Evolutionary conservation across 2,329 filamentous ascomycete species (phyloP), one percentile per base, ranked within the genome.

Genomic region (Pseudogymnoascus sp.): DNA sequence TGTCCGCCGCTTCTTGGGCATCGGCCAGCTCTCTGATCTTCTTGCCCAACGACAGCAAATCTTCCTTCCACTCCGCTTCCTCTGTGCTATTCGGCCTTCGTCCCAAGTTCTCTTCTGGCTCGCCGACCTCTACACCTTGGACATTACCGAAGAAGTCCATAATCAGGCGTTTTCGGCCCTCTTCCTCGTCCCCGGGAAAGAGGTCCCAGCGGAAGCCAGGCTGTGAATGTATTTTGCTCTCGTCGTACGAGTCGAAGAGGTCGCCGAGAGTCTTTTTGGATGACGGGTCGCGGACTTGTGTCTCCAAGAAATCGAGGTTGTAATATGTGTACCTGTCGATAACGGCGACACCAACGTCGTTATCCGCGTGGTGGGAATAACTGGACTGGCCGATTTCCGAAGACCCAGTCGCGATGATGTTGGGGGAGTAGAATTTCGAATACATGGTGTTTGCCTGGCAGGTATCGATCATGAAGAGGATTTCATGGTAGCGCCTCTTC

Each of bases 381-480:
- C 90, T 96, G 4, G 91, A 96, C 76, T 99, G 91, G 73, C 98
- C 93, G 65, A 98, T 88, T 75, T 95, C 92, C 2, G 90, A 96
- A 33, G 91, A 96, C n/a, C 95, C 95, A 0, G 96, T 99, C 0
- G 95, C 95, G 71, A 99, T 92, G 71, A 99, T 97, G 72, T 98
- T 98, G 59, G 93, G 93, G 4, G 92, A 96, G 80, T 99, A 99
- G 72, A 99, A 91, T 71, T 96, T 93, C 74, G 88, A 93, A 79
- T 96, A 99, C 92, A 99, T 97, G 33, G 95, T 99, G 76, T 99
- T 99, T 62, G 95, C 95, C 78, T 99, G 95, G 79, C 95, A 99
- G 0, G 95, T 99, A 76, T 99, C 95, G 77, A 99, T 99, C 95
- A 99, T 99, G 81, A 99, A 99, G 64, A 99, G 85, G 69, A 99